Conservation (phyloP, 2,329 filamentous ascomycete genomes). For the Alternaria viburni region DNA sequence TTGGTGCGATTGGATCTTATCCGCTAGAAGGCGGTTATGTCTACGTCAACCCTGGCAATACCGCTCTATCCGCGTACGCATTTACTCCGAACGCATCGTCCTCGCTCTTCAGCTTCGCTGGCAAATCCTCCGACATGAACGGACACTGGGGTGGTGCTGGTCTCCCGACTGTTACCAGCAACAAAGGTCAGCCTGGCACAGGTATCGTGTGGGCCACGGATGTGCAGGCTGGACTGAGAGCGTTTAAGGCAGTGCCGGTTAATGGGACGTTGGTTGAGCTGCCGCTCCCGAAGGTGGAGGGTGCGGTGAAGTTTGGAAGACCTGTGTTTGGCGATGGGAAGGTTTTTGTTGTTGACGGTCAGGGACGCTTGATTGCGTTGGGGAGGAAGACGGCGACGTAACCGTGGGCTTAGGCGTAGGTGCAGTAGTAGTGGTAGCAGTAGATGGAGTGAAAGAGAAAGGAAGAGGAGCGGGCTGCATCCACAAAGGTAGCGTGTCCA, state of each 20-base stretch:
- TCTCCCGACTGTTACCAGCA: conserved; percentile 48
- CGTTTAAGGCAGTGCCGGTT: conserved; percentile 51
- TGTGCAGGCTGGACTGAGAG: conserved; percentile 48
- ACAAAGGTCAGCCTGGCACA: conserved; percentile 41
- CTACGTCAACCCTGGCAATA: conserved; percentile 38
- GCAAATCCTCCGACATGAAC: conserved; percentile 31
- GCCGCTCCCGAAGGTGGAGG: conserved; percentile 46
- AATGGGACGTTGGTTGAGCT: conserved; percentile 47
- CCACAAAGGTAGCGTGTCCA: conserved; percentile 8
- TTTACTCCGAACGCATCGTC: conserved; percentile 20
- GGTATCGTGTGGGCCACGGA: conserved; percentile 50
- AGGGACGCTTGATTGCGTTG: conserved; percentile 16
- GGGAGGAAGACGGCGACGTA: neutral
- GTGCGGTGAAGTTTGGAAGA: conserved; percentile 50
- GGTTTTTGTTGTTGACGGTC: conserved; percentile 33
- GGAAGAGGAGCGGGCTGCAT: conserved; percentile 1
- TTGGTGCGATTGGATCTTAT: conserved; percentile 30
- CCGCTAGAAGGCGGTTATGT: conserved; percentile 37
- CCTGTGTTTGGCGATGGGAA: conserved; percentile 50
- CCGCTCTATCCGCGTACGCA: conserved; percentile 37
- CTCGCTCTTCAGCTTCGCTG: conserved; percentile 38
- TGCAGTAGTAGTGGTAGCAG: neutral
- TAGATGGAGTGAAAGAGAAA: neutral
- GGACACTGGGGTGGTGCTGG: conserved; percentile 39
- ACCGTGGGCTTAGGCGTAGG: neutral